Percentiles rank a stretch among this genome's conserved stretches.
Conservation (phyloP, 108 stramenopile genomes). For the Cyclotella cryptica region DNA sequence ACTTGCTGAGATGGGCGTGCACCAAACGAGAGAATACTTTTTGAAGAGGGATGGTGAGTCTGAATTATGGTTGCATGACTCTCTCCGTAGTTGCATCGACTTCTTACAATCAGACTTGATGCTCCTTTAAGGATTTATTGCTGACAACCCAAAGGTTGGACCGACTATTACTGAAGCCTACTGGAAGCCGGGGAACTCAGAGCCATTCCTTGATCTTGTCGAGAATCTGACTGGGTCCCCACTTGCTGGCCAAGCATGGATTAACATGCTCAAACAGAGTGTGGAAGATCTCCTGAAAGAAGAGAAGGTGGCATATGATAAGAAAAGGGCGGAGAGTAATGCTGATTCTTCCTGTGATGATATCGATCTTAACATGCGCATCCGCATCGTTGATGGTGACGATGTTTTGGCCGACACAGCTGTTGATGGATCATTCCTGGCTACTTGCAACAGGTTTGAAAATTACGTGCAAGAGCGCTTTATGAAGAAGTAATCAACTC, state of each 20-base stretch:
- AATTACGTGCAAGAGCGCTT: slow-evolving; percentile 57
- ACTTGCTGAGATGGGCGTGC: slow-evolving; percentile 81
- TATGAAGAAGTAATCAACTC: slow-evolving; percentile 20
- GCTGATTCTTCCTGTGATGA: slow-evolving; percentile 15
- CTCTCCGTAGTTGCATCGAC: too few species aligned
- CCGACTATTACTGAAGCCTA: slow-evolving; percentile 62
- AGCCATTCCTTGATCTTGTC: slow-evolving; percentile 70
- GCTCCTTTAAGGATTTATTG: slow-evolving; percentile 48
- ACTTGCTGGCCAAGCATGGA: slow-evolving; percentile 75
- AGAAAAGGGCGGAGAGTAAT: slow-evolving; percentile 36
- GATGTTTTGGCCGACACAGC: slow-evolving; percentile 66
- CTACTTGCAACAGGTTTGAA: slow-evolving; percentile 73
- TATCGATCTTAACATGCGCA: slow-evolving; percentile 72
- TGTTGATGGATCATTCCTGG: slow-evolving; percentile 50
- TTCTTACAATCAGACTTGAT: too few species aligned
- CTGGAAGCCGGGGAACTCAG: slow-evolving; percentile 76
- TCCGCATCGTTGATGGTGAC: slow-evolving; percentile 78
- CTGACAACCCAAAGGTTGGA: slow-evolving; percentile 77
- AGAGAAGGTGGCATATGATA: slow-evolving; percentile 67
- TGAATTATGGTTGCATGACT: too few species aligned
- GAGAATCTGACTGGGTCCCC: slow-evolving; percentile 68
- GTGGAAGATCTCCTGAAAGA: slow-evolving; percentile 65
- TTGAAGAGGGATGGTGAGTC: slow-evolving; percentile 43
- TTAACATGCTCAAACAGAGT: slow-evolving; percentile 57
- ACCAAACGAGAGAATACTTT: slow-evolving; percentile 77